A percentile compares a stretch with the other conserved stretches of the same genome.
phyloP scores from a whole-genome alignment of 2,329 filamentous ascomycete species.

The Tolypocladium tropicale region DNA sequence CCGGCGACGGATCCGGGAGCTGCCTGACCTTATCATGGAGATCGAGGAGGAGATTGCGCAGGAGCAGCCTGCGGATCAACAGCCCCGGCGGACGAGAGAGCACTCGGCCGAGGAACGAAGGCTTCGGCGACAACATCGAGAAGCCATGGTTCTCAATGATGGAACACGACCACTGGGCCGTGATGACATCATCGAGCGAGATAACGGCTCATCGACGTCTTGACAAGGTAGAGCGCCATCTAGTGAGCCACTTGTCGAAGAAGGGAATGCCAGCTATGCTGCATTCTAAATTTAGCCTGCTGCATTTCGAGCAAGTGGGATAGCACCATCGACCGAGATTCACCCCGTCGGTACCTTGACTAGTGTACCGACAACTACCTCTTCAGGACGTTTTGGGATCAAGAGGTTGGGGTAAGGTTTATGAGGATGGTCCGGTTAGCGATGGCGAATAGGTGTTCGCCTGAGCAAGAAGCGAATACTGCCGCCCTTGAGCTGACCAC shows the following conservation, averaged over 20 bases:
- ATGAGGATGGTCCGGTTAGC: too few species aligned
- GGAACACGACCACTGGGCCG: slow-evolving; percentile 64
- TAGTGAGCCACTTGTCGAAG: not conserved
- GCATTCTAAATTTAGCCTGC: too few species aligned
- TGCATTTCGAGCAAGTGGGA: too few species aligned
- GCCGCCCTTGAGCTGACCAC: too few species aligned
- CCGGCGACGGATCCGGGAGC: slow-evolving; percentile 15
- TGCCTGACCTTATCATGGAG: slow-evolving; percentile 23
- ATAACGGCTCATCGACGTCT: slow-evolving; percentile 29
- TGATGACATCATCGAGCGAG: slow-evolving; percentile 69
- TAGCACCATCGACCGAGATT: too few species aligned
- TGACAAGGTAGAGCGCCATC: not conserved
- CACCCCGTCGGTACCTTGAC: too few species aligned
- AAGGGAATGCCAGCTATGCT: not conserved
- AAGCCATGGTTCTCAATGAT: slow-evolving; percentile 87
- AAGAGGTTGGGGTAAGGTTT: too few species aligned
- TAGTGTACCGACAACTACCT: too few species aligned
- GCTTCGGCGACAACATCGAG: slow-evolving; percentile 63
- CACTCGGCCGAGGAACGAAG: slow-evolving; percentile 59
- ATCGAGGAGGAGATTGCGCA: slow-evolving; percentile 16
- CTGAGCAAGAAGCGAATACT: too few species aligned
- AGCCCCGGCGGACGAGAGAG: slow-evolving; percentile 28
- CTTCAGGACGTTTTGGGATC: too few species aligned
- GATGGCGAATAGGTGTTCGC: too few species aligned
- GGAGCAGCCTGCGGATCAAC: slow-evolving; percentile 14